Evolutionary conservation across 768 basidiomycete genomes (phyloP), one percentile per base, ranked within the genome.

Genomic region (Rhodotorula diobovata): DNA sequence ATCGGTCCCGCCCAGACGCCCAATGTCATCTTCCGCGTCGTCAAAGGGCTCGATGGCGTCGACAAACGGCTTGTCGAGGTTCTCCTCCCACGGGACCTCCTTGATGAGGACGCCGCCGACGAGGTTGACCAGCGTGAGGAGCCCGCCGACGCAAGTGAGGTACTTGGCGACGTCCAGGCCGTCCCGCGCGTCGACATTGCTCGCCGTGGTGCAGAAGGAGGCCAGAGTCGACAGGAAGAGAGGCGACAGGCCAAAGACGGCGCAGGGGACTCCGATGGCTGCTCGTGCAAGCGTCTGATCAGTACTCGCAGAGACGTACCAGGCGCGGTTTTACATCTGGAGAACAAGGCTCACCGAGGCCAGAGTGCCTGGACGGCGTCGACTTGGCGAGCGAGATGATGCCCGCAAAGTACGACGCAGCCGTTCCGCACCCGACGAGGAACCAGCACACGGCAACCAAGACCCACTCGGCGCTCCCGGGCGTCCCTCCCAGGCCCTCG

Each of bases 191-290:
- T 39, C 16, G 66, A 54, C 35, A 12, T 43, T 56, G 50, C 41
- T 30, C 1, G 64, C n/a, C 11, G 65, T 68, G 45, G 69, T 74
- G 65, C 71, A 74, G 55, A 62, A 66, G 11, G 66, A 62, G 20
- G 74, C 75, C 50, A 77, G 63, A 37, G 68, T 35, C 6, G 73
- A 73, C 16, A 78, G 74, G 61, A 76, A 71, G 11, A 78, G 69
- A 6, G 77, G 77, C 6, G 71, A 73, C 28, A 76, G 65, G 11
- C 77, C 77, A 39, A 78, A 76, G 46, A 76, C 58, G 43, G 75
- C 73, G 53, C 69, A 75, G 2, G 73, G 73, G 10, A 75, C 35
- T 14, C 68, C 77, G 53, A 78, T 76, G 15, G 73, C 48, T 50
- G 48, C 48, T n/a, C n/a, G n/a, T n/a, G n/a, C n/a, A n/a, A n/a